Percentiles rank a stretch among this genome's conserved stretches.
These are phyloP conservation scores for Tieghemiomyces parasiticus DNA, from an alignment of 192 early-diverging fungal genomes.

Conservation along the genomic window DNA sequence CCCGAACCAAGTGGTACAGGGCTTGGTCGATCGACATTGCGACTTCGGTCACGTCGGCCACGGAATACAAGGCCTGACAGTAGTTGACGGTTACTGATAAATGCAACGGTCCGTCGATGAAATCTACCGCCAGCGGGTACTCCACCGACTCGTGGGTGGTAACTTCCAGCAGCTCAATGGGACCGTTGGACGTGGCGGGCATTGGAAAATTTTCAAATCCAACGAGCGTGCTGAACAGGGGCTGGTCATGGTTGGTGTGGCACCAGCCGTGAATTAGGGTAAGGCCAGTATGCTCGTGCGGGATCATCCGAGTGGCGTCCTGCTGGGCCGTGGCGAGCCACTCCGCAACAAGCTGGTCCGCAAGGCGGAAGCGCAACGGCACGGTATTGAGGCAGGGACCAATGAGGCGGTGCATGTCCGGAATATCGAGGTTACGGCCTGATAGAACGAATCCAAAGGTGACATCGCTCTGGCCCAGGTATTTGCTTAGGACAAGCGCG, in stretches of 20 bases:
- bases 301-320: neutral
- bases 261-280: neutral
- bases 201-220: neutral
- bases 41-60: too few species aligned
- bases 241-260: neutral
- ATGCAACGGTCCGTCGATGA: too few species aligned
- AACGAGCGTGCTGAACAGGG: conserved; percentile 1
- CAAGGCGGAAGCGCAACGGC: neutral
- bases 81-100: too few species aligned
- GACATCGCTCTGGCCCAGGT: neutral
- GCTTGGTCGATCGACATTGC: too few species aligned
- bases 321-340: neutral
- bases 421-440: neutral
- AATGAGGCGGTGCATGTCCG: neutral
- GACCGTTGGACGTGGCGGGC: neutral
- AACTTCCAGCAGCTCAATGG: neutral
- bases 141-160: neutral
- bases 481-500: neutral
- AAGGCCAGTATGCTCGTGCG: neutral
- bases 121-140: neutral
- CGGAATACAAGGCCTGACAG: too few species aligned
- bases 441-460: neutral
- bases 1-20: too few species aligned
- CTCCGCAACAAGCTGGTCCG: neutral
- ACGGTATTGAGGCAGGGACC: neutral